A percentile compares a stretch with the other conserved stretches of the same genome.
phyloP scores from a whole-genome alignment of 2,329 filamentous ascomycete genomes.

The Thermomyces lanuginosus region DNA sequence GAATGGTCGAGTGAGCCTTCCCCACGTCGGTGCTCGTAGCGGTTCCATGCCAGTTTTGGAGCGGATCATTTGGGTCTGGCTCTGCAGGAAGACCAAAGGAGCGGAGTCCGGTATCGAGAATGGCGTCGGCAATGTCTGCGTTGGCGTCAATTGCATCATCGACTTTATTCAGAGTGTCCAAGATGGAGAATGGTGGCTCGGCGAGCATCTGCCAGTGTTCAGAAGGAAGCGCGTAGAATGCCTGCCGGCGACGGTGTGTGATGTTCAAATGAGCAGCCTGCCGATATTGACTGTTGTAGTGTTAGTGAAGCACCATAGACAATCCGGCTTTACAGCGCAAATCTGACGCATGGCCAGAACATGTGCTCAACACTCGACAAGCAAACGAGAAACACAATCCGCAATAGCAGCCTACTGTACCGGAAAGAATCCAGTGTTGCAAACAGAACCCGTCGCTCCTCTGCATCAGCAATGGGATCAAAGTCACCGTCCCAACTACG shows the following conservation, averaged over 20 bases:
- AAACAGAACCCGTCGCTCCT: constrained; percentile 66
- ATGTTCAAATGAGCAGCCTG: constrained; percentile 74
- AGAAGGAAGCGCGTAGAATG: constrained; percentile 79
- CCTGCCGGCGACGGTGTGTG: constrained; percentile 76
- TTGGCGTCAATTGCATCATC: constrained; percentile 85
- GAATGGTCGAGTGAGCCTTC: constrained; percentile 80
- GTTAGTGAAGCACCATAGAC: too few relatives aligned
- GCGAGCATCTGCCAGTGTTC: constrained; percentile 72
- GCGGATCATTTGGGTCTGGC: constrained; percentile 23
- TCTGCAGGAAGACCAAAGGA: constrained; percentile 44
- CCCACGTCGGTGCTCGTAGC: constrained; percentile 64
- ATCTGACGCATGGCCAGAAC: too few relatives aligned
- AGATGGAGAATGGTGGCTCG: constrained; percentile 62
- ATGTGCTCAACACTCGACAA: constrained; percentile 1
- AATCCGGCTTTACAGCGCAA: too few relatives aligned
- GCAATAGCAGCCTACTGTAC: constrained; percentile 37
- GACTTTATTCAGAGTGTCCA: constrained; percentile 59
- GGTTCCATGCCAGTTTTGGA: constrained; percentile 49
- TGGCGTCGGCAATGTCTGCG: constrained; percentile 62
- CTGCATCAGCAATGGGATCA: constrained; percentile 53
- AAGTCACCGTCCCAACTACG: constrained; percentile 44
- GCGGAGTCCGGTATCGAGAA: constrained; percentile 51
- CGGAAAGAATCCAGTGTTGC: constrained; percentile 75
- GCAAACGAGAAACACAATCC: neutral
- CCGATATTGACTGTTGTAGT: constrained; percentile 54